A percentile compares a stretch with the other conserved stretches of the same genome.
Conservation (phyloP, 2,329 filamentous ascomycete species). For the Xylariaceae sp. region DNA sequence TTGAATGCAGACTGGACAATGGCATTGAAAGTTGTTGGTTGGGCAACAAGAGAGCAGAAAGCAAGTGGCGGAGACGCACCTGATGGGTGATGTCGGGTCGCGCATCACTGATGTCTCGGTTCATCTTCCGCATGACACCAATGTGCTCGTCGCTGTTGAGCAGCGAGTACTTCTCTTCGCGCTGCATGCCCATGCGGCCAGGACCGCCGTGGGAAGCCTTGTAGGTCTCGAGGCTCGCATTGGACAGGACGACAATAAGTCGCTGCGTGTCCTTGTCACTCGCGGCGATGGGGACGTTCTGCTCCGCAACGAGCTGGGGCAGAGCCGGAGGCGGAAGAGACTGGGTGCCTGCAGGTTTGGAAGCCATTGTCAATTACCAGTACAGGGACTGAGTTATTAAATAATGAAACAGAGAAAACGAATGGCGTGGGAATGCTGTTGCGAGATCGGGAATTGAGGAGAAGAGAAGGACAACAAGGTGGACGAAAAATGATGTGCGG, state of each 20-base stretch:
- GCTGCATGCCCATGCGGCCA: slow-evolving; percentile 57
- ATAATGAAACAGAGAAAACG: neutral
- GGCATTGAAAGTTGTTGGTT: slow-evolving; percentile 21
- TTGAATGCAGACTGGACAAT: slow-evolving; percentile 37
- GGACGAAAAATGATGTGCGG: too few relatives aligned
- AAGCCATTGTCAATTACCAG: slow-evolving; percentile 26
- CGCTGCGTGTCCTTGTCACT: slow-evolving; percentile 87
- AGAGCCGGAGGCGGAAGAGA: slow-evolving; percentile 88
- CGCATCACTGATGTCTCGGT: slow-evolving; percentile 95
- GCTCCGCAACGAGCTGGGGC: slow-evolving; percentile 88
- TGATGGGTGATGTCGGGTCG: slow-evolving; percentile 97
- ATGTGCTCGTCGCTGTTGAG: slow-evolving; percentile 99
- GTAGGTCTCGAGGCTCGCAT: slow-evolving; percentile 97
- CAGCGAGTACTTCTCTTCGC: slow-evolving; percentile 93
- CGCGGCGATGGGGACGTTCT: slow-evolving; percentile 75
- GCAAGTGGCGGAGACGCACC: slow-evolving; percentile 54
- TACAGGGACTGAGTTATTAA: neutral
- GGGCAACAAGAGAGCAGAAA: slow-evolving; percentile 5
- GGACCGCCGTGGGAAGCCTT: slow-evolving; percentile 69
- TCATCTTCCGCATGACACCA: slow-evolving; percentile 99
- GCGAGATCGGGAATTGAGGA: too few relatives aligned
- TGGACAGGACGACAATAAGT: slow-evolving; percentile 91
- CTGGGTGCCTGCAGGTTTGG: slow-evolving; percentile 66
- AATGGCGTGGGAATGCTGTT: neutral
- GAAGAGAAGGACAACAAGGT: too few relatives aligned